Evolutionary conservation across 805 yeast genomes (phyloP), one percentile per base, ranked within the genome.

Genomic region (Kluyveromyces aestuarii): DNA sequence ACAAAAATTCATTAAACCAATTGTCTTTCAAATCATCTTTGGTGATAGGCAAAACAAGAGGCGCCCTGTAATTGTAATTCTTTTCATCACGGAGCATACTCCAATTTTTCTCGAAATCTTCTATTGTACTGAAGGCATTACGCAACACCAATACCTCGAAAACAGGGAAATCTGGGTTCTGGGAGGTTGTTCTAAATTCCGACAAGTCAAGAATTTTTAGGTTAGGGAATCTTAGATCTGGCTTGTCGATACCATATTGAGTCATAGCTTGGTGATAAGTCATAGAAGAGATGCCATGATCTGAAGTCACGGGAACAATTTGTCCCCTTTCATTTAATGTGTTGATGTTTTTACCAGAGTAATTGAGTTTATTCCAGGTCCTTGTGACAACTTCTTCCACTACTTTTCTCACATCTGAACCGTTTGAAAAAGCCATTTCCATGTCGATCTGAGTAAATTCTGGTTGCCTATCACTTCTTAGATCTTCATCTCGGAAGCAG

Each of bases 361-460:
- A 55, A 2, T 74, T 72, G 13, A 77, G 71, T 2, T 69, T 63
- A 2, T 60, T 60, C 90, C 95, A 88, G 1, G 81, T 71, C 1
- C 61, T 60, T 6, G 64, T 61, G 0, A 88, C 75, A 0, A 85
- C 61, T 13, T 69, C 68, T 57, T 84, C 85, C 2, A 91, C 80
- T 0, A 80, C 81, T 0, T 61, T 49, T 63, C 79, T 81, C 6
- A 93, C 95, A 55, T 86, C 87, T 14, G 72, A 68, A 33, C 79
- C 79, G 52, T 73, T 73, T 2, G 90, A 82, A 70, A 83, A 93
- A 17, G 90, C 78, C 91, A 93, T 84, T 65, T 93, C 99, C 67
- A 93, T 57, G 72, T 93, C 99, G n/a, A 93, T 70, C 67, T 93
- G 99, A 0, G 99, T 93, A 64, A 93, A 93, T 63, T 93, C 99